A percentile compares a stretch with the other conserved stretches of the same genome.
phyloP scores from a whole-genome alignment of 176 grass and related monocot species.

The Triticum timopheevii region DNA sequence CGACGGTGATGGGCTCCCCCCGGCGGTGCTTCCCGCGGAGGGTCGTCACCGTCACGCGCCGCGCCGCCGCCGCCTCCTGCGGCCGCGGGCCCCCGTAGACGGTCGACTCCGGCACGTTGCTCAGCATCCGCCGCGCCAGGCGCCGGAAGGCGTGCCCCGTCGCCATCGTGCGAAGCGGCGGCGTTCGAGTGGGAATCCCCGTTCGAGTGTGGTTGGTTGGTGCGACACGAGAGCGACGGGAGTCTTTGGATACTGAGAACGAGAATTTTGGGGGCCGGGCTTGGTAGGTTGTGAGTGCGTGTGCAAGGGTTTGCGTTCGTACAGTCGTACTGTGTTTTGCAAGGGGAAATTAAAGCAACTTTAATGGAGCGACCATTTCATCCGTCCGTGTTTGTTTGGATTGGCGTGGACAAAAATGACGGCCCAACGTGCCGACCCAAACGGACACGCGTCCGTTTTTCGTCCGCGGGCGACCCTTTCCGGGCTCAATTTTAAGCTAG shows the following conservation, averaged over 20 bases:
- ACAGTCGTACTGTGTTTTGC: too few species aligned
- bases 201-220: not conserved
- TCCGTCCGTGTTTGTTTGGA: too few species aligned
- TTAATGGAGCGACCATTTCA: fast-evolving
- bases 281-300: too few species aligned
- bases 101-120: slow-evolving; percentile 65
- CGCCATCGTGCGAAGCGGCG: slow-evolving; percentile 21
- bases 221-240: not conserved
- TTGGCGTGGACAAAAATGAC: too few species aligned
- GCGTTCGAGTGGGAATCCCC: not conserved
- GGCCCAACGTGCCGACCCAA: too few species aligned
- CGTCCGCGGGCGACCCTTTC: too few species aligned
- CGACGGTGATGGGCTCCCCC: slow-evolving; percentile 81
- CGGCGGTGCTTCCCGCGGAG: slow-evolving; percentile 77
- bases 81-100: slow-evolving; percentile 81
- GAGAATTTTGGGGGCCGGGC: too few species aligned
- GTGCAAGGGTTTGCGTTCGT: too few species aligned
- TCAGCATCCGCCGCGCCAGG: slow-evolving; percentile 4
- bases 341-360: too few species aligned
- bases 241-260: too few species aligned
- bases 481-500: too few species aligned
- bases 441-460: too few species aligned
- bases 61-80: slow-evolving; percentile 43
- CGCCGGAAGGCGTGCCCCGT: slow-evolving; percentile 5
- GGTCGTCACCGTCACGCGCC: slow-evolving; percentile 66